Base-by-base conservation (phyloP, 2,329 filamentous ascomycete species). In the Xylaria sp. region DNA sequence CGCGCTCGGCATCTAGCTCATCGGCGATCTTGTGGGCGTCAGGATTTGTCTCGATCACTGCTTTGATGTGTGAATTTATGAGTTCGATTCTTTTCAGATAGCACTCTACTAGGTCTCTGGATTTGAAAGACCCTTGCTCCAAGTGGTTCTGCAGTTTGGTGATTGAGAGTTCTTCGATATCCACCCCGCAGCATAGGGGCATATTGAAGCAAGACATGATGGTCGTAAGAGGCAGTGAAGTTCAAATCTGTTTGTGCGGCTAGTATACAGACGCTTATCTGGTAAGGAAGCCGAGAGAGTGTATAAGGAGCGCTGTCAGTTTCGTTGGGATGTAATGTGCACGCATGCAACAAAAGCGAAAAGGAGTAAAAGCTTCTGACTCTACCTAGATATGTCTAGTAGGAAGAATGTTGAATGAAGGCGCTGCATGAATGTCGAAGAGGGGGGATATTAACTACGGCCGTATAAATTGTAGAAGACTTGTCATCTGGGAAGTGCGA, bases 31-130 rank as follows among this genome's bases (percentile, higher is more conserved):
- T 25, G 51, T 48, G 23, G 39, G 60, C 60, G 51, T 63, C 60
- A 5, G 60, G 60, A 34, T 63, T 63, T 23, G 50, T 63, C 50
- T 63, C 60, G 39, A 63, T 63, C n/a, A 63, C 50, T 20, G 60
- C 60, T 12, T 37, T 63, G 37, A 63, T 23, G 10, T 28, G 50
- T 25, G 51, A 25, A 23, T 63, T 63, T 39, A 55, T 39, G 2
- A 56, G 23, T 48, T 63, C 60, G 34, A 63, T 48, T 37, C 60
- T 44, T 28, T 48, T 56, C 10, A 63, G 51, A 23, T 63, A 63
- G 25, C 60, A 63, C 28, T 48, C 23, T n/a, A 18, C 39, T 25
- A 63, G 44, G 20, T 63, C 60, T 46, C 28, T 34, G 8, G 51
- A 55, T 9, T 51, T 63, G 37, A 63, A 63, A 2, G 51, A 56